These are phyloP conservation scores for Fagopyrum esculentum DNA, from an alignment of 148 eudicot genomes.

Conservation along the genomic window DNA sequence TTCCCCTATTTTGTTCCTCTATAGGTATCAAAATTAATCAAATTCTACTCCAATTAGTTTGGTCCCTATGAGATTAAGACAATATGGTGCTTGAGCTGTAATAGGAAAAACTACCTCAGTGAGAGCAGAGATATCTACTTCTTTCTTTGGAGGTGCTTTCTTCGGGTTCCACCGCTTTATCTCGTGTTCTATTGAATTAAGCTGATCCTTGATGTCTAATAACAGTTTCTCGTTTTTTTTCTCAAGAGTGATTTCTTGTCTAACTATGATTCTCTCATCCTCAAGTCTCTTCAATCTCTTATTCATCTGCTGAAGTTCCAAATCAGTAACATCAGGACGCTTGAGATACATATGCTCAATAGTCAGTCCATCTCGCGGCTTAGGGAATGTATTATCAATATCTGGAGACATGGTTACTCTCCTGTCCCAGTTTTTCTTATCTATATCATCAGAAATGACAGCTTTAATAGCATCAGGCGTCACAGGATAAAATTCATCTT, in stretches of 20 bases:
- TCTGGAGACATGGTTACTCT: not conserved
- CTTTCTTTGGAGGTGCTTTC: conserved; percentile 24
- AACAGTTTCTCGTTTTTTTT: conserved; percentile 34
- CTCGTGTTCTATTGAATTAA: conserved; percentile 55
- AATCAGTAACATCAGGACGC: conserved; percentile 33
- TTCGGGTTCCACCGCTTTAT: conserved; percentile 33
- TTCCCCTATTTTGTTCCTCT: too few relatives aligned
- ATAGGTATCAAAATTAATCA: too few relatives aligned
- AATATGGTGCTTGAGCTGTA: not conserved
- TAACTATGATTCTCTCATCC: conserved; percentile 28
- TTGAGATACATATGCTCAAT: conserved; percentile 26
- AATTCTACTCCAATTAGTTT: too few relatives aligned
- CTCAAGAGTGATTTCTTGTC: conserved; percentile 22
- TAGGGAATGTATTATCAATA: not conserved
- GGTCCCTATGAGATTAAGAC: too few relatives aligned
- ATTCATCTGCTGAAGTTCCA: conserved; percentile 34
- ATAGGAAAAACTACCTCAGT: conserved; percentile 40
- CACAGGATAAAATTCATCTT: not conserved
- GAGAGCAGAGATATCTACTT: conserved; percentile 33
- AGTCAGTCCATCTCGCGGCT: not conserved
- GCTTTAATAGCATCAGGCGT: conserved; percentile 2
- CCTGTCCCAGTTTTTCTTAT: not conserved
- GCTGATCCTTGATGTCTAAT: conserved; percentile 55
- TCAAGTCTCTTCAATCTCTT: conserved; percentile 50
- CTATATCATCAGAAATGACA: conserved; percentile 6